These are phyloP conservation scores for Populus simonii DNA, from an alignment of 345 rosid genomes.

Conservation along the genomic window DNA sequence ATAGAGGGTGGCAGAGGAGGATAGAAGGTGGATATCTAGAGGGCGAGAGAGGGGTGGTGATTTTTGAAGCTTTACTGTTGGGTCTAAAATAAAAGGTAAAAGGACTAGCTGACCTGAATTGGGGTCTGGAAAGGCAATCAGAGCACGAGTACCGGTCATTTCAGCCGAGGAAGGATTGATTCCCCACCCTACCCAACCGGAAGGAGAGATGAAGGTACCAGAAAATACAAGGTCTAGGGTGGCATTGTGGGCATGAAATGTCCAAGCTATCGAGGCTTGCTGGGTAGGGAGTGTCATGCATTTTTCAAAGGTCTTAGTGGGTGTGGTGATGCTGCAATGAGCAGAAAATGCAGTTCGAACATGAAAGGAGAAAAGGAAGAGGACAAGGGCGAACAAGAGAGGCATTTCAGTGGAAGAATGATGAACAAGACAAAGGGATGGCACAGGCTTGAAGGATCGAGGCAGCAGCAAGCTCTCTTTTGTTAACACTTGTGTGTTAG, in stretches of 20 bases:
- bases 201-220: constrained; percentile 89
- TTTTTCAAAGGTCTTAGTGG: constrained; percentile 59
- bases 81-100: constrained; percentile 72
- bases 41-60: constrained; percentile 79
- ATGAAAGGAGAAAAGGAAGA: constrained; percentile 23
- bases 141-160: constrained; percentile 84
- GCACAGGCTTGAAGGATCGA: neutral
- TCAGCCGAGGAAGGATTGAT: constrained; percentile 68
- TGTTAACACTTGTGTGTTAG: constrained; percentile 21
- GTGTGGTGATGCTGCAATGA: constrained; percentile 56
- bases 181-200: constrained; percentile 97
- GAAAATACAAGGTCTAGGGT: constrained; percentile 85
- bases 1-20: constrained; percentile 78
- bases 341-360: constrained; percentile 36
- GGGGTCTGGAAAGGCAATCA: constrained; percentile 85
- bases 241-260: constrained; percentile 72
- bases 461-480: neutral
- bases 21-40: constrained; percentile 59
- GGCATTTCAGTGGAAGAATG: constrained; percentile 15
- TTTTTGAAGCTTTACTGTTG: constrained; percentile 82
- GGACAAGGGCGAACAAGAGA: constrained; percentile 21
- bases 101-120: constrained; percentile 77
- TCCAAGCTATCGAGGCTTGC: constrained; percentile 93
- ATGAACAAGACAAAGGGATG: neutral
- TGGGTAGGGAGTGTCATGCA: constrained; percentile 85